Evolutionary conservation across 2,329 filamentous ascomycete species (phyloP), one percentile per base, ranked within the genome.

Genomic region (Chlorencoelia australis): DNA sequence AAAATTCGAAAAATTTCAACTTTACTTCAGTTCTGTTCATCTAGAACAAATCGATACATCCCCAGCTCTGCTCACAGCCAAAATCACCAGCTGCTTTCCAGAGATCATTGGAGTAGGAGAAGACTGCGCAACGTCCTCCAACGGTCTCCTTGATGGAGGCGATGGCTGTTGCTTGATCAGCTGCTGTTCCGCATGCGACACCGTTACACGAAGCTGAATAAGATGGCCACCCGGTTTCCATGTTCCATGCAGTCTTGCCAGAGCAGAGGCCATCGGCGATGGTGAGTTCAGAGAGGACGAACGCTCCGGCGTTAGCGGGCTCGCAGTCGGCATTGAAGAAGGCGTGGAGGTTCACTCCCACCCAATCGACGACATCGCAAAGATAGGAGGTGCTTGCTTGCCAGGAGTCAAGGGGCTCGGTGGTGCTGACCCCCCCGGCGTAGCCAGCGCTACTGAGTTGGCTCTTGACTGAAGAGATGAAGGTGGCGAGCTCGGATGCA

Each of bases 211-310:
- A 52, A 57, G 88, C 88, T 6, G 58, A 48, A n/a, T n/a, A n/a
- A 36, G 67, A 77, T 47, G 89, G 89, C 87, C 88, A 96, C 54
- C 89, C 89, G 39, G 82, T 83, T 77, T 96, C 89, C 50, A 93
- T 70, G 65, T 89, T 85, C 68, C 85, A 76, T 48, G 79, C 79
- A 24, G 73, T 64, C 68, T 82, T 82, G 57, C 71, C 72, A 26
- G 67, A 59, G 74, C 89, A 96, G 51, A 85, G 65, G 30, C 60
- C 58, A 57, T 75, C 64, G 45, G 94, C 77, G 47, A 83, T 68
- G 30, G 75, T 65, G 47, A 94, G 73, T 71, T 94, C 79, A 51
- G 68, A 57, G 47, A 69, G 64, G 51, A 88, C 82, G 60, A 95
- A 95, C 35, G 66, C 59, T 57, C 89, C 89, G 37, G 88, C 87